Base-by-base conservation (phyloP, 2,329 filamentous ascomycete genomes). In the Microcyclosporella mali region DNA sequence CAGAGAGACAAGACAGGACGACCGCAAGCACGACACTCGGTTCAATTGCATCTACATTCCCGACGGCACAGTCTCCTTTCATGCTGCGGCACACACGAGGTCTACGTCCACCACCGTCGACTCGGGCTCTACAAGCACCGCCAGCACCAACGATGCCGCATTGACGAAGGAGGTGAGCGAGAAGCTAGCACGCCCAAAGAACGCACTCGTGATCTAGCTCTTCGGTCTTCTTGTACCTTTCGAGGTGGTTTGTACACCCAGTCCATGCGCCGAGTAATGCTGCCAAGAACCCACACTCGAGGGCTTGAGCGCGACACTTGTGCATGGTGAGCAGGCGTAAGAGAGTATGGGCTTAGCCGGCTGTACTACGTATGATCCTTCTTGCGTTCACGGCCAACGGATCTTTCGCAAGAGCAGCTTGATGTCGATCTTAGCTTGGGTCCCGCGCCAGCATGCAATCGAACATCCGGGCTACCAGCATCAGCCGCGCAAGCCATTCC, bases 401-500 rank as follows among this genome's bases (percentile, higher is more conserved):
- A n/a, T n/a, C n/a, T n/a, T n/a, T n/a, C n/a, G n/a, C n/a, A n/a
- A 25, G 33, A 34, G 33, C 15, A 34, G 15, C 33, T 34, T 34
- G 33, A 33, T 15, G 6, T 33, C 31, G 28, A 29, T n/a, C n/a
- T 29, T n/a, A n/a, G n/a, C 28, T 29, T 29, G 9, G n/a, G 31
- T 33, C 7, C n/a, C 31, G 8, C 17, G 40, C n/a, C 33, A 47
- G 32, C 46, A 43, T 35, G 43, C 41, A 33, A 47, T 45, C 38
- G 44, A 21, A 38, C 40, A 46, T 42, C 31, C 37, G 35, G 42
- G 45, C 49, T 47, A 43, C 38, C 43, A 40, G 32, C 45, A 47
- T 49, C 63, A 68, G 40, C 69, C 70, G 40, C 43, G 48, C 42
- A 46, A 48, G 47, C 43, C 47, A 41, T 46, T 40, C 33, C 41